A percentile compares a stretch with the other conserved stretches of the same genome.
These are phyloP conservation scores for Paspalum vaginatum DNA, from an alignment of 176 grass and related monocot species.

Conservation along the genomic window DNA sequence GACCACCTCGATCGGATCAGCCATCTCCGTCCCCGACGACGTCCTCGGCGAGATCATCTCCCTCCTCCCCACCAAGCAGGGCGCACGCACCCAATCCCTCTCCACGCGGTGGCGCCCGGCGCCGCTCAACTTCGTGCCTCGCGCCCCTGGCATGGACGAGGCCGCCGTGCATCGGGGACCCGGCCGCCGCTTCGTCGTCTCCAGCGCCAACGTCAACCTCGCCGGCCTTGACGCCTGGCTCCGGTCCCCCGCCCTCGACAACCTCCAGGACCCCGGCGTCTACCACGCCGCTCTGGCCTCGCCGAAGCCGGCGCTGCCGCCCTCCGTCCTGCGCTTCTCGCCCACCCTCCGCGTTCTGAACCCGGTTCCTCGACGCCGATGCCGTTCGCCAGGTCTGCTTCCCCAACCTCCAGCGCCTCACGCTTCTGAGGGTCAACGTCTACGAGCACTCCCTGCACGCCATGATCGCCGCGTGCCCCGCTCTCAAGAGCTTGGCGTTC, in stretches of 20 bases:
- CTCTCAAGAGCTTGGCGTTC: neutral
- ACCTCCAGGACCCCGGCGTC: slow-evolving; percentile 2
- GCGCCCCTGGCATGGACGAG: neutral
- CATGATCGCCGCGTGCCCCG: slow-evolving; percentile 22
- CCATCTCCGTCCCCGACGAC: neutral
- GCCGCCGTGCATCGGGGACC: neutral
- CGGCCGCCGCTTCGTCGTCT: slow-evolving; percentile 1
- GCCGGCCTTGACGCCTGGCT: neutral
- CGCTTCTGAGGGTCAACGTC: neutral
- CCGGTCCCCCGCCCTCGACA: neutral
- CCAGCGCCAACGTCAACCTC: neutral
- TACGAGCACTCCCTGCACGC: neutral
- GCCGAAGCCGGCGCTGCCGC: neutral
- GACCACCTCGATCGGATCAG: neutral
- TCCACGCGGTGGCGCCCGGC: slow-evolving; percentile 20
- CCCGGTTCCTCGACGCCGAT: neutral
- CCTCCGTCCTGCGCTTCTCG: neutral
- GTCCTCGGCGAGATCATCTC: slow-evolving; percentile 29
- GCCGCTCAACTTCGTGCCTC: neutral
- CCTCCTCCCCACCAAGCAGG: neutral
- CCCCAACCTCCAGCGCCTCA: neutral
- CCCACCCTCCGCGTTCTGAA: neutral
- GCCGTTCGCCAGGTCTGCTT: neutral
- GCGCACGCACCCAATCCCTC: neutral
- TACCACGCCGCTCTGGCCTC: neutral